These are phyloP conservation scores for Didymella arachidicola DNA, from an alignment of 2,329 filamentous ascomycete species.

Conservation along the genomic window DNA sequence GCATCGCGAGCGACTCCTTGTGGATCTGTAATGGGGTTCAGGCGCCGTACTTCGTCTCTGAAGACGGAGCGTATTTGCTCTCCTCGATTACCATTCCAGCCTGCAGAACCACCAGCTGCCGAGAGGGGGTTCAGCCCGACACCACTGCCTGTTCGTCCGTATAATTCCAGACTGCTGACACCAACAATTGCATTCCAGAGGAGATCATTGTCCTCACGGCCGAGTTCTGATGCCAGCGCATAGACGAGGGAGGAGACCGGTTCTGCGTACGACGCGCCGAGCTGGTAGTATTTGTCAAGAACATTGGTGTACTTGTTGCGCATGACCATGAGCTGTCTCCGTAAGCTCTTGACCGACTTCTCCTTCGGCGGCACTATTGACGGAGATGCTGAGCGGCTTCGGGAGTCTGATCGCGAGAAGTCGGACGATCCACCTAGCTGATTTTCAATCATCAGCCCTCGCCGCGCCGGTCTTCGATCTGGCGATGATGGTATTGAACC, in stretches of 20 bases:
- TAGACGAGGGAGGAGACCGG: conserved; percentile 95
- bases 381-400: conserved; percentile 47
- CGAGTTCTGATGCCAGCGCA: conserved; percentile 90
- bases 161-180: conserved; percentile 91
- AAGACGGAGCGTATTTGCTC: conserved; percentile 85
- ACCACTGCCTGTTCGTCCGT: conserved; percentile 83
- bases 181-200: conserved; percentile 96
- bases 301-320: conserved; percentile 78
- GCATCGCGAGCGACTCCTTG: conserved; percentile 66
- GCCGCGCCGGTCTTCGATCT: conserved; percentile 65
- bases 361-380: conserved; percentile 57
- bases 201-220: conserved; percentile 94
- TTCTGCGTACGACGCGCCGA: conserved; percentile 91
- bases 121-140: conserved; percentile 69
- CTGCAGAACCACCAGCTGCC: conserved; percentile 63
- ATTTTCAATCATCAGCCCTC: conserved; percentile 59
- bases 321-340: conserved; percentile 76
- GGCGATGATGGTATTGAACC: conserved; percentile 72
- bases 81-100: conserved; percentile 83
- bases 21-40: conserved; percentile 77
- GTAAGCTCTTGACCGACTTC: conserved; percentile 74
- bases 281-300: conserved; percentile 81
- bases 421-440: conserved; percentile 48
- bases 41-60: conserved; percentile 88
- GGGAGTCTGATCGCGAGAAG: conserved; percentile 52